Base-by-base conservation (phyloP, 208 protist genomes). In the Trypanosoma congolense region DNA sequence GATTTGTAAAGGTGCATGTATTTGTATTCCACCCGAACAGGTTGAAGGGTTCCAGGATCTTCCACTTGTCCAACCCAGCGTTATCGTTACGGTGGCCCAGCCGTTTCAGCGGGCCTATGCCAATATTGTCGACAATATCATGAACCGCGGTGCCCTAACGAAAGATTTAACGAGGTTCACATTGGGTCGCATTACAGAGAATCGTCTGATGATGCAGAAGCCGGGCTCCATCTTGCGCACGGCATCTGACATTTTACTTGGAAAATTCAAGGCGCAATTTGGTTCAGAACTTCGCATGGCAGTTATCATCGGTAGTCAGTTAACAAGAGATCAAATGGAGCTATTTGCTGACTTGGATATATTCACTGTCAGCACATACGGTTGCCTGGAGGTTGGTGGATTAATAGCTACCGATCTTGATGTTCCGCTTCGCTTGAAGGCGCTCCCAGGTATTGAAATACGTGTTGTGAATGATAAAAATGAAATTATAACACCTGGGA, bases 391-490 rank as follows among this genome's bases (percentile, higher is more conserved):
- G 64, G 88, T 84, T 21, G 88, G 88, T 43, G 88, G 88, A 33
- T 45, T 95, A 14, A 72, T 95, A 24, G 84, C 88, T 33, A 95
- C 83, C 14, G 88, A 95, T 52, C 72, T 95, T 55, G 88, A 95
- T 52, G 88, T 95, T 42, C 88, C 88, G 25, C 76, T 84, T 54
- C 83, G 84, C n/a, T 67, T 95, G 16, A 95, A 87, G 58, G 81
- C 82, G 1, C 73, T 95, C 21, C 88, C 88, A 48, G 88, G 84
- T 45, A 70, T 95, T 2, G 88, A 95, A 69, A 76, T 95, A 49
- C 88, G 88, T 54, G 70, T 92, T 28, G 83, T 95, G 43, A 95
- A 95, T 65, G 82, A 90, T n/a, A 85, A 82, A 40, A 92, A 92
- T 56, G 88, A 95, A 61, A 92, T 95, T 56, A 79, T 95, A 18